Base-by-base conservation (phyloP, 2,329 filamentous ascomycete species). In the Salinomyces thailandicus region DNA sequence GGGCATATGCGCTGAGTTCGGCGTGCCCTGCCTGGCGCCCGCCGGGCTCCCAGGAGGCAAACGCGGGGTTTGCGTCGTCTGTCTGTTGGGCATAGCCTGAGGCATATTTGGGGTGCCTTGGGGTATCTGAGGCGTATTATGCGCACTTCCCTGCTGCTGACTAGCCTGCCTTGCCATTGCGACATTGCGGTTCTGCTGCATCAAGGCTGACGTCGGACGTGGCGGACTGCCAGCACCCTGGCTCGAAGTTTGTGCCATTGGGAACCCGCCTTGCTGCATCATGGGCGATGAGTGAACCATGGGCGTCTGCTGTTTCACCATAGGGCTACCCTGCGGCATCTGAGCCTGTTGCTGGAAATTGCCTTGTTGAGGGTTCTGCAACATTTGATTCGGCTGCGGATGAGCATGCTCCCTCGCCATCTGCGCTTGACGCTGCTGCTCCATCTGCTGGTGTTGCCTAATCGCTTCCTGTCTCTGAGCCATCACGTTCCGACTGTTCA, bases 141-240 rank as follows among this genome's bases (percentile, higher is more conserved):
- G 52, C 5, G 51, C 44, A 33, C 57, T 61, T 12, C 42, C 48
- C 18, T 47, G 49, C 42, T 62, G 59, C 42, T 62, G 60, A 37
- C 59, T 61, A 34, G 49, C 41, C 32, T 62, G 57, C 35, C 60
- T 45, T 9, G 49, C 53, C 60, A 62, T 62, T 5, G 42, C 44
- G 12, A 55, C 46, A 20, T 48, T 47, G 8, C 49, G 46, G 33
- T 58, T 52, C 32, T 54, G 54, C 22, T n/a, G n/a, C 46, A 58
- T 77, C 3, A 76, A 74, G 4, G 77, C 76, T 12, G 79, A 83
- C 1, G 77, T 64, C 12, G 80, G 77, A 30, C 79, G 68, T 13
- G 76, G 66, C 17, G 80, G 80, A 50, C 79, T 84, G 14, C 60
- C 61, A 35, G 68, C 75, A 14, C 76, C 77, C 68, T 82, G 78